Percentiles rank a stretch among this genome's conserved stretches.
Evolutionary conservation across 345 rosid species (phyloP).

Genomic region (Pistacia integerrima): DNA sequence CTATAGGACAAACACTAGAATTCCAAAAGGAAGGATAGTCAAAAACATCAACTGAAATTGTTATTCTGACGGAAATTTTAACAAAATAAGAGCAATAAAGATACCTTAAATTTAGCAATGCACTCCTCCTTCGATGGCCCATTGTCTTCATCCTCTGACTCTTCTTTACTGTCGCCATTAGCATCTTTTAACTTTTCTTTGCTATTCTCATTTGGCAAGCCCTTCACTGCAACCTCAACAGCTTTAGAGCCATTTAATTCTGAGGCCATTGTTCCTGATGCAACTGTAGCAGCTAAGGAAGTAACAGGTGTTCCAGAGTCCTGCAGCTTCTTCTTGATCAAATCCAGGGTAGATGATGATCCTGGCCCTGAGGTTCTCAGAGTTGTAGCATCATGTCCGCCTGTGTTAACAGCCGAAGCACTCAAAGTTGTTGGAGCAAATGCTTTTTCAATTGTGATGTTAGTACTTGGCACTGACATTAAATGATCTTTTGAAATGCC

Average conservation of each 20-base stretch:
- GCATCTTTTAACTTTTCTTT: slow-evolving; percentile 69
- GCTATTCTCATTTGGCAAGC: slow-evolving; percentile 59
- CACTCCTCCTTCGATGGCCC: slow-evolving; percentile 91
- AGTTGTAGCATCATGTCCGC: slow-evolving; percentile 83
- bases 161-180: slow-evolving; percentile 64
- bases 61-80: not conserved
- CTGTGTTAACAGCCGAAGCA: slow-evolving; percentile 77
- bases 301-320: slow-evolving; percentile 70
- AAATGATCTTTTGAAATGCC: slow-evolving; percentile 42
- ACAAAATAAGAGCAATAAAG: slow-evolving; percentile 4
- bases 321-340: slow-evolving; percentile 92
- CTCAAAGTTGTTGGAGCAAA: slow-evolving; percentile 56
- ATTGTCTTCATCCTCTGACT: slow-evolving; percentile 85
- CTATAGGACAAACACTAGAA: not conserved
- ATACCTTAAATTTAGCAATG: slow-evolving; percentile 80
- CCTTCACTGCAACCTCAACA: slow-evolving; percentile 57
- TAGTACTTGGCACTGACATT: slow-evolving; percentile 38
- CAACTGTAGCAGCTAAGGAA: slow-evolving; percentile 41
- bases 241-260: slow-evolving; percentile 73
- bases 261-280: slow-evolving; percentile 36
- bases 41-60: not conserved
- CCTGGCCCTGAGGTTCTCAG: slow-evolving; percentile 56
- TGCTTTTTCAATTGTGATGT: slow-evolving; percentile 52
- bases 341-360: slow-evolving; percentile 82
- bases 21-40: not conserved